Base-by-base conservation (phyloP, 768 basidiomycete species). In the Neoboletus subvelutipes region DNA sequence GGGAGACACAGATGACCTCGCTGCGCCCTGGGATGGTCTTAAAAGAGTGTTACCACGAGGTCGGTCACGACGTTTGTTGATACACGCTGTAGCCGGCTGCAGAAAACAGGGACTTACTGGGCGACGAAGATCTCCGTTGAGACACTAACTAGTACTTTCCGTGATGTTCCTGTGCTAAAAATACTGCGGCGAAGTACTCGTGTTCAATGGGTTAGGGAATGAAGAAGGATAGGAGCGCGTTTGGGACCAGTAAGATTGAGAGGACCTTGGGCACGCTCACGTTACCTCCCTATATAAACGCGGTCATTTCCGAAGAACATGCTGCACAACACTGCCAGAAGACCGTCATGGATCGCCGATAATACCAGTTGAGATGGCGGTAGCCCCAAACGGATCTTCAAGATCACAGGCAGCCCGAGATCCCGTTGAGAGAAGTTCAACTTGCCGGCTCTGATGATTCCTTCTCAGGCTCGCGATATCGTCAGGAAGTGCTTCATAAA, bases 11-110 rank as follows among this genome's bases (percentile, higher is more conserved):
- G 26, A 37, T 10, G 29, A 15, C 20, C 33, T 12, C 20, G 17
- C 5, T 13, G 15, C 22, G 41, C 17, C 40, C 45, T n/a, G 15
- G 0, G 45, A 28, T 17, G 45, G 40, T 43, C 36, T 67, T 58
- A 56, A 61, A 58, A 40, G 49, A 29, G 36, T 51, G 54, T 29
- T 17, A 22, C 40, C 53, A 62, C 51, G 56, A 64, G 54, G 60
- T 26, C 3, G n/a, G 39, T 36, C 61, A 51, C 37, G 47, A 49
- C 6, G 46, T 20, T 45, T 36, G 17, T 9, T 20, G 7, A 28
- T 26, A 20, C 29, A 65, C 51, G 63, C 51, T 52, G 59, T 62
- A 45, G 49, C 18, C 5, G 13, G 36, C 37, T 7, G 17, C 28
- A 36, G 28, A 41, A 43, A 55, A 15, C 2, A 36, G 11, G 9